Conservation (phyloP, 2,329 filamentous ascomycete genomes). For the Diaporthe ampelina region DNA sequence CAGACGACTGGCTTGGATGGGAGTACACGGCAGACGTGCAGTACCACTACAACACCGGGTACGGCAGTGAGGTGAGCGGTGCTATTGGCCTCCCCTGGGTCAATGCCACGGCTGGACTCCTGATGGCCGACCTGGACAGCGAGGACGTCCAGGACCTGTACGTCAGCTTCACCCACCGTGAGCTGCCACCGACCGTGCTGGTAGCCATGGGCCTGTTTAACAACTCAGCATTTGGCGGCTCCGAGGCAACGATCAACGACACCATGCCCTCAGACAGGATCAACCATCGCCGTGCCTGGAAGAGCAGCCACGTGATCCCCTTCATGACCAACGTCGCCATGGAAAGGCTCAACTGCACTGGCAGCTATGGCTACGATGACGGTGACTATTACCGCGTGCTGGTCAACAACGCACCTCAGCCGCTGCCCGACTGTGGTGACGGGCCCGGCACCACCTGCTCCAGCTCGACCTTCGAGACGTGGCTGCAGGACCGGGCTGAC, state of each 20-base stretch:
- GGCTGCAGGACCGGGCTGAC: conserved; percentile 54
- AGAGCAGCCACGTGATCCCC: conserved; percentile 72
- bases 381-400: conserved; percentile 64
- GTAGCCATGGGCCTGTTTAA: conserved; percentile 80
- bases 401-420: conserved; percentile 60
- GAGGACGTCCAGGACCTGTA: conserved; percentile 69
- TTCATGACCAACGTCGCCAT: conserved; percentile 77
- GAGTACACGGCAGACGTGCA: conserved; percentile 75
- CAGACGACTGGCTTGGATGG: conserved; percentile 76
- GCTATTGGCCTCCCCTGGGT: conserved; percentile 76
- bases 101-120: conserved; percentile 68
- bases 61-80: conserved; percentile 70
- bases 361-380: conserved; percentile 67
- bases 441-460: conserved; percentile 62
- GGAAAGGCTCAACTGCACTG: conserved; percentile 72
- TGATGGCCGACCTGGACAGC: conserved; percentile 53
- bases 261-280: conserved; percentile 75
- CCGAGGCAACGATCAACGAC: conserved; percentile 65
- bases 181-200: conserved; percentile 75
- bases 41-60: conserved; percentile 77
- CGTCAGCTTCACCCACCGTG: conserved; percentile 78
- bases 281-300: conserved; percentile 75
- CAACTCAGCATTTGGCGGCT: conserved; percentile 70
- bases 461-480: conserved; percentile 53
- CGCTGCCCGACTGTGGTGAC: conserved; percentile 57